Conservation (phyloP, 768 basidiomycete species). For the Lactarius sanguifluus region DNA sequence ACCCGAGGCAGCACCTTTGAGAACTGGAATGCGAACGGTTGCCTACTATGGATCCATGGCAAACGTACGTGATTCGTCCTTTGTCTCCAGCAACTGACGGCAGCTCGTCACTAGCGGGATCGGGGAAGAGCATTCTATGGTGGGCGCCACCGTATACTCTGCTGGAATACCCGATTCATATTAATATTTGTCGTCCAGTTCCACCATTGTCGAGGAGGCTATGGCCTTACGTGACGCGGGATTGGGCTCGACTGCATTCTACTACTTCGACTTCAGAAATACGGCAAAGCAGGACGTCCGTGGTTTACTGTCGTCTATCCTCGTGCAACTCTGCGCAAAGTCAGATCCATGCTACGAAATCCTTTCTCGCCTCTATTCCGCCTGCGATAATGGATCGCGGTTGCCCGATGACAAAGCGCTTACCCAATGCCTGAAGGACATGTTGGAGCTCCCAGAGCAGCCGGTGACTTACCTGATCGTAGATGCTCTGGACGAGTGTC, state of each 20-base stretch:
- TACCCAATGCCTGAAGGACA: conserved; percentile 4
- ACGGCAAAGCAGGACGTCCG: conserved; percentile 4
- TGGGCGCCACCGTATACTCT: neutral
- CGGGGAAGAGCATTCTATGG: conserved; percentile 13
- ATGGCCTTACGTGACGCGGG: neutral
- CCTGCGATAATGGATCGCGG: neutral
- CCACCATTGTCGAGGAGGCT: conserved; percentile 1
- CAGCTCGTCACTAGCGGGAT: neutral
- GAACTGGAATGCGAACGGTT: conserved; percentile 2
- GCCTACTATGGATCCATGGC: conserved; percentile 5
- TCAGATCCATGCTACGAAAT: neutral
- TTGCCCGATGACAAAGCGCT: conserved; percentile 6
- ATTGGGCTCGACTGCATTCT: neutral
- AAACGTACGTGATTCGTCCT: conserved; percentile 3
- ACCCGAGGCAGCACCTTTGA: neutral
- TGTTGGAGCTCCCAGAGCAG: neutral
- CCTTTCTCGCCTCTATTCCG: conserved; percentile 4
- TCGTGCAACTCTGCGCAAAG: conserved; percentile 1
- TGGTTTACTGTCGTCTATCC: conserved; percentile 2
- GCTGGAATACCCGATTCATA: neutral
- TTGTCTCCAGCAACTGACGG: neutral
- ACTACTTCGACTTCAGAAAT: conserved; percentile 8
- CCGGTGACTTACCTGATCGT: conserved; percentile 4
- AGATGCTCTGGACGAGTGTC: conserved; percentile 17
- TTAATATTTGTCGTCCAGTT: neutral